These are phyloP conservation scores for Heliocybe sulcata DNA, from an alignment of 1,284 basidiomycete species.

Conservation along the genomic window DNA sequence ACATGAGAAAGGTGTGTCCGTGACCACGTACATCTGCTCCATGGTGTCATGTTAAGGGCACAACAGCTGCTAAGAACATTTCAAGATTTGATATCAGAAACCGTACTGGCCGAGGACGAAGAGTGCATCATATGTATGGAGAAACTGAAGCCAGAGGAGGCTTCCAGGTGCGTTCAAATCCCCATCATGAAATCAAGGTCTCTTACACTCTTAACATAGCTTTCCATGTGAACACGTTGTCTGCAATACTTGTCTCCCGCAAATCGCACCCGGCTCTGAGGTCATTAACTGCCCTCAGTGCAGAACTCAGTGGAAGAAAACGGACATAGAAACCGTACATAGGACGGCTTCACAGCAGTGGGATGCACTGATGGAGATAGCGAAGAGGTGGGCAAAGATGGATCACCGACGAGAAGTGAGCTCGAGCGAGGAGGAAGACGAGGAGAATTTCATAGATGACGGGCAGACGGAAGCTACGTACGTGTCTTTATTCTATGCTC, in stretches of 20 bases:
- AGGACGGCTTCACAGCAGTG: slow-evolving; percentile 39
- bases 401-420: slow-evolving; percentile 28
- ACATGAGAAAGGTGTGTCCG: slow-evolving; percentile 33
- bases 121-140: slow-evolving; percentile 38
- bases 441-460: slow-evolving; percentile 33
- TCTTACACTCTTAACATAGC: slow-evolving; percentile 15
- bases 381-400: slow-evolving; percentile 29
- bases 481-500: slow-evolving; percentile 1
- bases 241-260: slow-evolving; percentile 30
- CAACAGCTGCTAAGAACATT: slow-evolving; percentile 35
- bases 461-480: slow-evolving; percentile 12
- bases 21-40: background rate
- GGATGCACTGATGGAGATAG: slow-evolving; percentile 38
- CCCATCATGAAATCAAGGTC: background rate
- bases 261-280: slow-evolving; percentile 16
- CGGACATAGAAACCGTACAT: slow-evolving; percentile 31
- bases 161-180: slow-evolving; percentile 21
- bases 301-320: slow-evolving; percentile 21
- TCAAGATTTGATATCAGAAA: slow-evolving; percentile 30
- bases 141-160: slow-evolving; percentile 25
- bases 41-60: background rate
- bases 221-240: slow-evolving; percentile 35
- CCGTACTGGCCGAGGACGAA: slow-evolving; percentile 34
- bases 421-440: slow-evolving; percentile 35
- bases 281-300: slow-evolving; percentile 34